A percentile compares a stretch with the other conserved stretches of the same genome.
Conservation (phyloP, 768 basidiomycete species). For the Lentinus tigrinus region DNA sequence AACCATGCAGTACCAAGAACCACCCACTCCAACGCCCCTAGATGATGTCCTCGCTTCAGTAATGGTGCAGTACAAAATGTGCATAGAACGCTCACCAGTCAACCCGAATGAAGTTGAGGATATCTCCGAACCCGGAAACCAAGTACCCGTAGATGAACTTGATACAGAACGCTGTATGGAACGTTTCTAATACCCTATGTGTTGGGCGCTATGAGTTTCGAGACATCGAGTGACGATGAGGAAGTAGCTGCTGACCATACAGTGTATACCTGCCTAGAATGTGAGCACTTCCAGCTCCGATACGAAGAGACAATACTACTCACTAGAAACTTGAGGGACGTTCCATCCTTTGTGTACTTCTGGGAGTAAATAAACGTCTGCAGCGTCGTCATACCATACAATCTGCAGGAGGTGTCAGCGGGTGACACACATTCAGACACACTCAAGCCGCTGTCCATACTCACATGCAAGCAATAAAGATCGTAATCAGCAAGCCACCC, state of each 20-base stretch:
- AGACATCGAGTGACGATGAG: no score
- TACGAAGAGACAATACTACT: no score
- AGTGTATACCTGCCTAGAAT: background rate
- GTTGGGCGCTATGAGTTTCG: no score
- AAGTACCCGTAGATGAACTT: conserved; percentile 13
- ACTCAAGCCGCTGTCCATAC: no score
- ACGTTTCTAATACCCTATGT: conserved; percentile 14
- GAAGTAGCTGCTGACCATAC: background rate
- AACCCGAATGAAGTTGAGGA: conserved; percentile 1
- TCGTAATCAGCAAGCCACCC: background rate
- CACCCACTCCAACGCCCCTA: background rate
- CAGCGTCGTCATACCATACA: conserved; percentile 11
- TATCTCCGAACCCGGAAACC: conserved; percentile 5
- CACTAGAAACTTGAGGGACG: conserved; percentile 6
- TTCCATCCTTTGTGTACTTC: conserved; percentile 3
- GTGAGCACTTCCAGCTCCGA: background rate
- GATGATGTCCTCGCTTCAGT: background rate
- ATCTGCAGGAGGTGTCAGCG: background rate
- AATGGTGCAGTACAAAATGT: no score
- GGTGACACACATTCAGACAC: no score
- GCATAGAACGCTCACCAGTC: conserved; percentile 11
- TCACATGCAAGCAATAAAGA: background rate
- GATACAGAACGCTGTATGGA: conserved; percentile 14
- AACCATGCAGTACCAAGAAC: no score
- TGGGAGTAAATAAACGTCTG: conserved; percentile 13